Evolutionary conservation across 768 basidiomycete species (phyloP).

Genomic region (Cystofilobasidium capitatum): DNA sequence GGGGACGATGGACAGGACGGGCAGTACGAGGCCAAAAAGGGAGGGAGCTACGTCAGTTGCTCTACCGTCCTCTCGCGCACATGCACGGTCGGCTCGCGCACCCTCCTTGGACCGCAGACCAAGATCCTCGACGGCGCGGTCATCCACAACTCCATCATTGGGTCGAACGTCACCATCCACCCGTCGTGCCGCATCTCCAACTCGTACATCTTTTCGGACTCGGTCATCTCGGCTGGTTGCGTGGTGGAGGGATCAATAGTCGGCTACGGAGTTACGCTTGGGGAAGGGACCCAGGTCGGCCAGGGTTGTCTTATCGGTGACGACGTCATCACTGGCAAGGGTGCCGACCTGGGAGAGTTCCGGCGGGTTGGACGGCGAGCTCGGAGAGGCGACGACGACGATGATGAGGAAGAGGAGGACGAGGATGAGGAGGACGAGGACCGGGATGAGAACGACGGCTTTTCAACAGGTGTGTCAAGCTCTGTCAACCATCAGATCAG

Average conservation of each 20-base stretch:
- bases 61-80: constrained; percentile 75
- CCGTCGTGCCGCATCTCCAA: constrained; percentile 56
- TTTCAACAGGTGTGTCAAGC: constrained; percentile 41
- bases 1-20: constrained; percentile 43
- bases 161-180: constrained; percentile 63
- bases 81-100: constrained; percentile 67
- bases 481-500: neutral
- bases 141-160: constrained; percentile 66
- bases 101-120: constrained; percentile 72
- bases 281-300: constrained; percentile 56
- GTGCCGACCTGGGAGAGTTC: constrained; percentile 57
- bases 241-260: constrained; percentile 70
- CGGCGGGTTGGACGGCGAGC: constrained; percentile 52
- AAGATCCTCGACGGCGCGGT: constrained; percentile 58
- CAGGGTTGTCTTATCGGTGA: constrained; percentile 74
- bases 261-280: constrained; percentile 64
- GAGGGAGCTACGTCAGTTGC: constrained; percentile 81
- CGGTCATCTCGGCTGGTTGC: constrained; percentile 42
- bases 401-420: constrained; percentile 34
- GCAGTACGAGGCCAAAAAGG: constrained; percentile 72
- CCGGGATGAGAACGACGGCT: constrained; percentile 43
- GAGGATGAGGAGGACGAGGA: constrained; percentile 42
- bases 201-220: constrained; percentile 76
- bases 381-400: constrained; percentile 40
- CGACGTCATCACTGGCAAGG: constrained; percentile 67